Conservation (phyloP, 139 green algal genomes). For the Chlamydomonas eustigma region DNA sequence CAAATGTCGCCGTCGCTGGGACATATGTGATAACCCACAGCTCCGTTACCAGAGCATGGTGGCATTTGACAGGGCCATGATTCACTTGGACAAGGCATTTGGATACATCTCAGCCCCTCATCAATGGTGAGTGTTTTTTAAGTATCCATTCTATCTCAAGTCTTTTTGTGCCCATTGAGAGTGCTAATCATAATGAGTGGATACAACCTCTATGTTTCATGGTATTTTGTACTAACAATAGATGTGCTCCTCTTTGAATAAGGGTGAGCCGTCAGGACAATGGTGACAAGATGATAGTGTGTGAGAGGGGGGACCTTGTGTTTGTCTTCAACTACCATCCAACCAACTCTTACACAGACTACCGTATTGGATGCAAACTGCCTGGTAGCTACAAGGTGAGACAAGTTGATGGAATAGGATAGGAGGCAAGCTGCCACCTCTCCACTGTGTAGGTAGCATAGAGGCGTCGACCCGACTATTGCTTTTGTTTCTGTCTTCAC, state of each 20-base stretch:
- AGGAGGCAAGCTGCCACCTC: too few relatives aligned
- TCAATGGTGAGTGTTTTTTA: constrained; percentile 22
- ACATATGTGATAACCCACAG: constrained; percentile 78
- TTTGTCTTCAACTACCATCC: constrained; percentile 99
- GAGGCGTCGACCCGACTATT: too few relatives aligned
- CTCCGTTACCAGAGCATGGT: constrained; percentile 76
- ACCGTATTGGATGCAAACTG: constrained; percentile 81
- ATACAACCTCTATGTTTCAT: too few relatives aligned
- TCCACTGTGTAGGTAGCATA: too few relatives aligned
- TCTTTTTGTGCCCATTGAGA: too few relatives aligned
- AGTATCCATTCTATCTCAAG: too few relatives aligned
- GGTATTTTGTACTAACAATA: too few relatives aligned
- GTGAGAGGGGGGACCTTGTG: constrained; percentile 95
- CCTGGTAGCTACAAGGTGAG: constrained; percentile 46
- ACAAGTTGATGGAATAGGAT: too few relatives aligned
- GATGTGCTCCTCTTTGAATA: too few relatives aligned
- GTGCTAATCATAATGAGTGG: too few relatives aligned
- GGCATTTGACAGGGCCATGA: constrained; percentile 71
- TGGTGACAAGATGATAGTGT: constrained; percentile 86
- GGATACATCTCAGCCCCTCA: constrained; percentile 56
- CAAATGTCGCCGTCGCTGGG: constrained; percentile 92
- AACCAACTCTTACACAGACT: constrained; percentile 86
- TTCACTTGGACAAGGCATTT: constrained; percentile 90
- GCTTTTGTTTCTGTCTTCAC: too few relatives aligned
- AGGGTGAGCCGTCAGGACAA: constrained; percentile 17